Evolutionary conservation across 2,329 filamentous ascomycete genomes (phyloP).

Genomic region (Didymella lethalis): DNA sequence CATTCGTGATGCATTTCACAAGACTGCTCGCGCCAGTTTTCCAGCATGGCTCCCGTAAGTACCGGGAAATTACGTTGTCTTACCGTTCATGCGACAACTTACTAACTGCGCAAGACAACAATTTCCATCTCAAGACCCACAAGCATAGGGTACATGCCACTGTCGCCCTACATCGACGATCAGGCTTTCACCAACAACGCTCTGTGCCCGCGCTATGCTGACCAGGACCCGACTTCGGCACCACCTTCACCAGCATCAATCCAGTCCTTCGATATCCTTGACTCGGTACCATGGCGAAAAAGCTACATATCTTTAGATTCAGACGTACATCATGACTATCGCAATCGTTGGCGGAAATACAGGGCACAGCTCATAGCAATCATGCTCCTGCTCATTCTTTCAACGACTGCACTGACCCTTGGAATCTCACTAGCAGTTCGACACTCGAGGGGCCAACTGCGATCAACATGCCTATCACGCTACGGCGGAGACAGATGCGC

Average conservation of each 20-base stretch:
- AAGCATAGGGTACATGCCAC: slow-evolving; percentile 34
- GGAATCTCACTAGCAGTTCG: slow-evolving; percentile 32
- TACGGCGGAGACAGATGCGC: slow-evolving; percentile 33
- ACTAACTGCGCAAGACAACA: slow-evolving; percentile 34
- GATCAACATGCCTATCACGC: slow-evolving; percentile 22
- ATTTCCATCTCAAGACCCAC: slow-evolving; percentile 26
- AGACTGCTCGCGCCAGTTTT: slow-evolving; percentile 10
- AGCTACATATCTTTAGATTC: slow-evolving; percentile 29
- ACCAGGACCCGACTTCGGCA: slow-evolving; percentile 41
- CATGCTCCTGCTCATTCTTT: slow-evolving; percentile 32
- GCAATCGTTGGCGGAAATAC: slow-evolving; percentile 31
- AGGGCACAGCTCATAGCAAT: slow-evolving; percentile 29
- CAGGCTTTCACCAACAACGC: slow-evolving; percentile 35
- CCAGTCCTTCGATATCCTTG: slow-evolving; percentile 47
- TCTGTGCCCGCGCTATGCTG: slow-evolving; percentile 46
- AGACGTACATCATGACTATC: slow-evolving; percentile 4
- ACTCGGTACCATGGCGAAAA: slow-evolving; percentile 43
- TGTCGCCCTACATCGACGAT: slow-evolving; percentile 42
- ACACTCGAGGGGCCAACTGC: slow-evolving; percentile 23
- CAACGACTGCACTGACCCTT: slow-evolving; percentile 31
- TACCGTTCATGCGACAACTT: slow-evolving; percentile 19
- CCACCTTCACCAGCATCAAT: slow-evolving; percentile 47
- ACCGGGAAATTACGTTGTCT: slow-evolving; percentile 28
- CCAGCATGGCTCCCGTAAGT: slow-evolving; percentile 41
- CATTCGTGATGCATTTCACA: slow-evolving; percentile 7